These are phyloP conservation scores for Babesia sp. DNA, from an alignment of 169 alveolate species.

Conservation along the genomic window DNA sequence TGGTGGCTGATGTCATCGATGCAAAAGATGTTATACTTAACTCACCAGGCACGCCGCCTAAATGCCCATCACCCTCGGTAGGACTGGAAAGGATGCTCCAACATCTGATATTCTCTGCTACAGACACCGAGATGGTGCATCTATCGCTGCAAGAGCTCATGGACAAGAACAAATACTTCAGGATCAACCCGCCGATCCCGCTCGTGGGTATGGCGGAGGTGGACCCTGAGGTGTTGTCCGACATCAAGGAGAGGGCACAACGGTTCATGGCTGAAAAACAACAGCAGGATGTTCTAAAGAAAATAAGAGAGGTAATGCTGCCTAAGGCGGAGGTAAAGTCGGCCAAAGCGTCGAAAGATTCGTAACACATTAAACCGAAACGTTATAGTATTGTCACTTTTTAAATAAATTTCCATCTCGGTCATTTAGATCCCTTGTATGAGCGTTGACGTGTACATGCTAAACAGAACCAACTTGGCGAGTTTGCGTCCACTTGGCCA, in stretches of 20 bases:
- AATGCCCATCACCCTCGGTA: neutral
- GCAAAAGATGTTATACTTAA: constrained; percentile 16
- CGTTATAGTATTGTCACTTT: neutral
- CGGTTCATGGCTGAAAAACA: constrained; percentile 9
- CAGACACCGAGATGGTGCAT: constrained; percentile 59
- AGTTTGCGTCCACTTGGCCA: constrained; percentile 39
- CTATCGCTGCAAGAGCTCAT: constrained; percentile 35
- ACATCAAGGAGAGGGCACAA: constrained; percentile 38
- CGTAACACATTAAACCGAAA: neutral
- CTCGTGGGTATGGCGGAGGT: constrained; percentile 49
- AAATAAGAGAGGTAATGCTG: neutral
- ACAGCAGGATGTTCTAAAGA: neutral
- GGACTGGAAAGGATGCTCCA: constrained; percentile 48
- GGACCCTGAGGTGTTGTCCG: constrained; percentile 39
- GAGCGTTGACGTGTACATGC: constrained; percentile 35
- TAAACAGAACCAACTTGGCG: constrained; percentile 45
- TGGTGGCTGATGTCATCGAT: too few relatives aligned
- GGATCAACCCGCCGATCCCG: constrained; percentile 56
- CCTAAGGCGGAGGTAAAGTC: neutral
- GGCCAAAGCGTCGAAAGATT: neutral
- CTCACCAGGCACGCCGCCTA: neutral
- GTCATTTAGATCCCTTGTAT: constrained; percentile 1
- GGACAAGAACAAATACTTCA: constrained; percentile 34
- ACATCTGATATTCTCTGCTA: constrained; percentile 48
- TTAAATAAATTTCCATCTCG: neutral